Base-by-base conservation (phyloP, 2,329 filamentous ascomycete species). In the Exophiala mesophila region DNA sequence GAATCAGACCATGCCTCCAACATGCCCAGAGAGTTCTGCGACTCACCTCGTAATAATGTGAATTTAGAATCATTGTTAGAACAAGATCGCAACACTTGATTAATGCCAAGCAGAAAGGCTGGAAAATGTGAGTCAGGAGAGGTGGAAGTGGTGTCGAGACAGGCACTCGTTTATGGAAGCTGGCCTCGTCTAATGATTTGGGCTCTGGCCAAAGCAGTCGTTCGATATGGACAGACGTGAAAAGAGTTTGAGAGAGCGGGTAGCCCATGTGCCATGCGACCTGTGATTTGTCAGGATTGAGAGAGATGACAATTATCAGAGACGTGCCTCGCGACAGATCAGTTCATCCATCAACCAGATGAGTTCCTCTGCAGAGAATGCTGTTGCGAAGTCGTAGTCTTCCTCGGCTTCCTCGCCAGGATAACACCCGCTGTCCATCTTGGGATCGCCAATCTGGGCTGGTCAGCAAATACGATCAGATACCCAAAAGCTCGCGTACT, bases 231-330 rank as follows among this genome's bases (percentile, higher is more conserved):
- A 94, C 73, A 39, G 88, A 95, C 4, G 89, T 96, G 61, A 97
- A 88, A 1, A 98, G 69, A 0, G 92, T 97, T 62, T 97, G 92
- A 1, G 90, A 94, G 6, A 98, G 76, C 1, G 92, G 88, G 59
- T 95, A 89, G n/a, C 94, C 92, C 55, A 87, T 80, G 61, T 97
- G 88, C 89, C 94, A 98, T 49, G 88, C 87, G 78, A 95, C 94
- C 83, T 92, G 57, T 37, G 24, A 31, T 10, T 23, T 5, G 18
- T 28, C 21, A 10, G 41, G 44, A 19, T 34, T 23, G 20, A 36
- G 9, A 13, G 19, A 36, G 8, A 16, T 17, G 21, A 12, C 17
- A 30, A 36, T 23, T 23, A 28, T 28, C 20, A 49, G 51, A 68
- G 43, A 54, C 64, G 35, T 58, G 89, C 87, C 76, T 97, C 92